Conservation (phyloP, 2,329 filamentous ascomycete species). For the Chrysosporium queenslandicum region DNA sequence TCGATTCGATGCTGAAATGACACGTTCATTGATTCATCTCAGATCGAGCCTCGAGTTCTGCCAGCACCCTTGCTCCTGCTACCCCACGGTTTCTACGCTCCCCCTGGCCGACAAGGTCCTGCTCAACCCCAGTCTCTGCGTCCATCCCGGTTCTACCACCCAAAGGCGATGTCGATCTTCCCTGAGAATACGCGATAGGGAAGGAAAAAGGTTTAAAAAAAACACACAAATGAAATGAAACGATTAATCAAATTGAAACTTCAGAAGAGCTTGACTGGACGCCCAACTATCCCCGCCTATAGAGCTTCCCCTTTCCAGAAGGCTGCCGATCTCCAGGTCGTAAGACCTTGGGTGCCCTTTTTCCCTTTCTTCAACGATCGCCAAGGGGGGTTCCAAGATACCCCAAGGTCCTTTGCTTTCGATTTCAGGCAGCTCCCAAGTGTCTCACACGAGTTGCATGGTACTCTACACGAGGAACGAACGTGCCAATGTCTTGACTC, state of each 20-base stretch:
- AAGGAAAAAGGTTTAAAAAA: constrained; percentile 5
- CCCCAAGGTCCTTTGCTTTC: constrained; percentile 2
- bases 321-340: not conserved
- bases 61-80: not conserved
- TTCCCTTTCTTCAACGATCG: constrained; percentile 1
- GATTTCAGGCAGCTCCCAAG: not conserved
- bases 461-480: constrained; percentile 4
- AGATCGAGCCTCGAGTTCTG: constrained; percentile 6
- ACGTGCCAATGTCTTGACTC: constrained; percentile 3
- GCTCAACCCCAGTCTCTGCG: not conserved
- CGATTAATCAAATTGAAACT: constrained; percentile 11
- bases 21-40: constrained; percentile 9
- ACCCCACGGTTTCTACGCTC: constrained; percentile 8
- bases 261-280: constrained; percentile 5
- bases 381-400: constrained; percentile 5
- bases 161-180: constrained; percentile 6
- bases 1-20: constrained; percentile 4
- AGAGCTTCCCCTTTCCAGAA: constrained; percentile 3
- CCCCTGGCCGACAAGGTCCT: not conserved
- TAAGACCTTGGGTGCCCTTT: constrained; percentile 10
- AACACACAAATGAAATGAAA: constrained; percentile 8
- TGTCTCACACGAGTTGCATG: not conserved
- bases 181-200: constrained; percentile 7
- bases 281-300: constrained; percentile 8
- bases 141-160: constrained; percentile 5